Base-by-base conservation (phyloP, 305 asterid species). In the Solanum hybrid region DNA sequence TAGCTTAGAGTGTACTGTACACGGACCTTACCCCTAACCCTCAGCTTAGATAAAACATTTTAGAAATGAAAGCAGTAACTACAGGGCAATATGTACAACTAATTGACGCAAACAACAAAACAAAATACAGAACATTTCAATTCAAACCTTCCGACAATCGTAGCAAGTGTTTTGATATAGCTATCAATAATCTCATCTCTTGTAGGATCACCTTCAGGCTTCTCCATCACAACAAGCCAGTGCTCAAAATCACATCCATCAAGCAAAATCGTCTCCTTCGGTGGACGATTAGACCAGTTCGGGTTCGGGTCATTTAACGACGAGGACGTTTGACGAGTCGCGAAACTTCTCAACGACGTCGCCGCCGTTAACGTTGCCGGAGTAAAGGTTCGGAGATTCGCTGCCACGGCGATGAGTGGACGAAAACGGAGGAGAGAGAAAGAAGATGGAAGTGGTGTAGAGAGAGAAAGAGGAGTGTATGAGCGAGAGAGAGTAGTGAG, bases 221-320 rank as follows among this genome's bases (percentile, higher is more conserved):
- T 93, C 93, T 97, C 99, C 95, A 97, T 76, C 68, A 97, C 99
- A 86, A 97, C 97, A 10, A 97, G 99, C 99, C 99, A 97, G 91
- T 97, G 99, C 93, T 97, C 99, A 29, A 96, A 97, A 93, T 97
- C 99, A 89, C 99, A 97, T 2, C 99, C 99, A 72, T 97, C 99
- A 68, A 97, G 98, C 92, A 97, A 38, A 88, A 97, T 95, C 11
- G 98, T 96, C 96, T 96, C 99, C 91, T 95, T 96, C 1, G 99
- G 98, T 12, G 98, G 99, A 0, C 98, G 97, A 65, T 96, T 97
- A 27, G 98, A 92, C 96, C 96, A 96, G 93, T 96, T 97, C 37
- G 98, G 99, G 93, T 95, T 96, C 36, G 97, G 98, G 89, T 96
- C 98, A 75, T 89, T 96, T 83, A 97, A 95, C 1, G 98, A 96